Percentiles rank a stretch among this genome's conserved stretches.
Conservation (phyloP, 2,329 filamentous ascomycete species). For the Eutypella sp. region DNA sequence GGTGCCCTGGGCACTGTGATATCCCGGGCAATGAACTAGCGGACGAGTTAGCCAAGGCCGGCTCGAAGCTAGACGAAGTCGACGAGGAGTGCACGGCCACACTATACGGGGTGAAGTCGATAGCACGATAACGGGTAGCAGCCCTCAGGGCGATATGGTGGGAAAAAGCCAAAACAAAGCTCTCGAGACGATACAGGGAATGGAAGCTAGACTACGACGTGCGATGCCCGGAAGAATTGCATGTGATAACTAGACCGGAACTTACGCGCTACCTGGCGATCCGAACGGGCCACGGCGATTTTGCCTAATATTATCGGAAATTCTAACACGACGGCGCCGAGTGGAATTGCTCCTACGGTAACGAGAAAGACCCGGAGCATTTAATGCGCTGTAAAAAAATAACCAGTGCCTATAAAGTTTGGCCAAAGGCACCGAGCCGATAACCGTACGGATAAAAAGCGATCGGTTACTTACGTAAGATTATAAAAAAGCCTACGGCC, state of each 20-base stretch:
- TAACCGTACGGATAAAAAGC: too few species aligned
- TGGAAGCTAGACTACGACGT: too few species aligned
- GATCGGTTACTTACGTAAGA: too few species aligned
- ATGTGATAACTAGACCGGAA: too few species aligned
- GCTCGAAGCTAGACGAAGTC: background rate
- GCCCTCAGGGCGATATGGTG: too few species aligned
- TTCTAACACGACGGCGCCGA: background rate
- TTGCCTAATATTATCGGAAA: background rate
- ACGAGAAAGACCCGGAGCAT: background rate
- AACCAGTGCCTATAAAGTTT: background rate
- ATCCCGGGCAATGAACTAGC: background rate
- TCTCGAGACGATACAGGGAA: too few species aligned
- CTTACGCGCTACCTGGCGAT: too few species aligned
- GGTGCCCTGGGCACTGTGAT: background rate
- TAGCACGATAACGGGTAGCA: background rate
- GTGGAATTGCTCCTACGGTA: too few species aligned
- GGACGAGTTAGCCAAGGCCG: background rate
- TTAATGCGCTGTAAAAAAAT: background rate
- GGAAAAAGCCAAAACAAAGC: too few species aligned
- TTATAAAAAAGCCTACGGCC: too few species aligned
- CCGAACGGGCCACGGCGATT: background rate
- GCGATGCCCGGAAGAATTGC: too few species aligned
- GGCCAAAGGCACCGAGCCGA: background rate
- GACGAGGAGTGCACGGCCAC: background rate
- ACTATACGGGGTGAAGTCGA: background rate